Conservation (phyloP, 352 stramenopile species). For the Phytophthora macrochlamydospora region DNA sequence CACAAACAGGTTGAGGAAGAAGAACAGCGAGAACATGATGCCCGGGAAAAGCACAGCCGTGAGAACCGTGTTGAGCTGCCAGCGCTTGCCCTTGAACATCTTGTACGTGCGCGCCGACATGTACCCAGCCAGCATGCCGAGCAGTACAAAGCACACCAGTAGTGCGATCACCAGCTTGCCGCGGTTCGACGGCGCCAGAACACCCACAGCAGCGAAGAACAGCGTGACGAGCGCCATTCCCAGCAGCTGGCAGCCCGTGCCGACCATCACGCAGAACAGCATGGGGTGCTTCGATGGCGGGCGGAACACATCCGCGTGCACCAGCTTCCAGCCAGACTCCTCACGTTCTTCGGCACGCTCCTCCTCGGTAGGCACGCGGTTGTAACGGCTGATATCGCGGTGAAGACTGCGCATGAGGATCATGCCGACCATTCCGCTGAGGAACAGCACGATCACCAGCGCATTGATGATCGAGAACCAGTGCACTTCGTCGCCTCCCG, state of each 20-base stretch:
- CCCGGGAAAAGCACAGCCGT: constrained; percentile 97
- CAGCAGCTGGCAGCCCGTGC: constrained; percentile 97
- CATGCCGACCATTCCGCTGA: constrained; percentile 99
- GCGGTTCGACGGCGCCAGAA: constrained; percentile 96
- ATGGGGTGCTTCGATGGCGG: constrained; percentile 95
- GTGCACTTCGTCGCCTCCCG: constrained; percentile 95
- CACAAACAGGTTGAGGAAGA: constrained; percentile 98
- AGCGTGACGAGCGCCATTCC: constrained; percentile 96
- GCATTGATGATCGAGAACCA: constrained; percentile 99
- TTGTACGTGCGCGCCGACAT: constrained; percentile 98
- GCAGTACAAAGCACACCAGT: constrained; percentile 97
- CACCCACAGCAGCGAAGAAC: constrained; percentile 96
- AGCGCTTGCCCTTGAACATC: constrained; percentile 99
- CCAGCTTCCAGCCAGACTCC: constrained; percentile 99
- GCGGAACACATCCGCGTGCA: constrained; percentile 99
- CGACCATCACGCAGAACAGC: constrained; percentile 97
- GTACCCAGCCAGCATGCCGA: constrained; percentile 97
- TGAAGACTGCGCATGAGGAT: constrained; percentile 98
- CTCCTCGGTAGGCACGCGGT: constrained; percentile 95
- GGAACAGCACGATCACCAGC: constrained; percentile 99
- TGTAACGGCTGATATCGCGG: constrained; percentile 98
- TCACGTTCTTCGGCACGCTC: constrained; percentile 98
- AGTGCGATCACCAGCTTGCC: constrained; percentile 98
- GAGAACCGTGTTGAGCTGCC: constrained; percentile 96
- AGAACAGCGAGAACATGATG: constrained; percentile 96